Evolutionary conservation across 2,329 filamentous ascomycete species (phyloP), one percentile per base, ranked within the genome.

Genomic region (Cladophialophora exuberans): DNA sequence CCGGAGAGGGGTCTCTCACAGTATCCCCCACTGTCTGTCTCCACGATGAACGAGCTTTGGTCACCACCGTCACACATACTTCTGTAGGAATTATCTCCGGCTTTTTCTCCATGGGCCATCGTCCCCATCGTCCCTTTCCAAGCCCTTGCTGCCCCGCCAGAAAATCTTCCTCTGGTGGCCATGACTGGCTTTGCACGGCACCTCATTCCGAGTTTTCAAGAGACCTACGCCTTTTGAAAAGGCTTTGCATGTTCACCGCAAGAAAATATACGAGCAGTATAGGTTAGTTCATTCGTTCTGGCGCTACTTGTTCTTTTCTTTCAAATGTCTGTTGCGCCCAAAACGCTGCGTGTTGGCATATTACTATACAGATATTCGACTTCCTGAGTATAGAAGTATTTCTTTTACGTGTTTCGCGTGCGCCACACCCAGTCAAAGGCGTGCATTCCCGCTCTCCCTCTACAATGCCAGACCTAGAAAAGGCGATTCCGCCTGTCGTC

Each of bases 401-500:
- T 35, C 38, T 17, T 11, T 13, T 17, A 7, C 17, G 9, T 15
- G 20, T 55, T 17, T 33, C 25, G 18, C 9, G 26, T 13, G 18
- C 38, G 18, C 23, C 20, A 25, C 20, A 42, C 26, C 38, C 11
- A n/a, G n/a, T n/a, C n/a, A n/a, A n/a, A n/a, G n/a, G n/a, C n/a
- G n/a, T n/a, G n/a, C n/a, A n/a, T n/a, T n/a, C n/a, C n/a, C n/a
- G n/a, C n/a, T 17, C 10, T 1, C 30, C 33, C n/a, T 35, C 46
- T 35, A 39, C 46, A 31, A 59, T 59, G 56, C 30, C 50, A 15
- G 44, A 56, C 23, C 48, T 52, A 23, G 55, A 57, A 23, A 61
- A 58, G 39, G 38, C 44, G 15, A 13, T 45, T 23, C 52, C 58
- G 28, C 55, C 54, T 3, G 52, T 58, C 31, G 52, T 42, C 28